A percentile compares a stretch with the other conserved stretches of the same genome.
These are phyloP conservation scores for Candida sanyiensis DNA, from an alignment of 805 yeast genomes.

Conservation along the genomic window DNA sequence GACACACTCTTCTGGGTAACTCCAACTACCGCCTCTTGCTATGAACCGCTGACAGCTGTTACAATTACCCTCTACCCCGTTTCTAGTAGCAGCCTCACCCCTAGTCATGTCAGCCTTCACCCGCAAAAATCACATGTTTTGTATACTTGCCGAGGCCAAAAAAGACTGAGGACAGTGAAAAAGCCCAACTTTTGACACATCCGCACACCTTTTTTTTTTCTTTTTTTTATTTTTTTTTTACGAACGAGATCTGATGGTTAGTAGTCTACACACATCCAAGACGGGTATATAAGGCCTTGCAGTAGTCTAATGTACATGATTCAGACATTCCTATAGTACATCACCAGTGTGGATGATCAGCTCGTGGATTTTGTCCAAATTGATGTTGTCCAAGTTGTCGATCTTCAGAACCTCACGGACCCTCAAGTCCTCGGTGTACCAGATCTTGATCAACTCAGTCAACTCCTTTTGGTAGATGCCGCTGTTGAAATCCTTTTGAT, in stretches of 20 bases:
- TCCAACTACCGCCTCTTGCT: no score
- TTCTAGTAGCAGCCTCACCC: no score
- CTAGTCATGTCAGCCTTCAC: no score
- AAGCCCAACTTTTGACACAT: background rate
- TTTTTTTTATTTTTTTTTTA: no score
- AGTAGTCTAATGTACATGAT: slow-evolving; percentile 1
- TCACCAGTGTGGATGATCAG: slow-evolving; percentile 11
- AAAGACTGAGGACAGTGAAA: no score
- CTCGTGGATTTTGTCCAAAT: slow-evolving; percentile 11
- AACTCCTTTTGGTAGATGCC: slow-evolving; percentile 52
- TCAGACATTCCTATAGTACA: no score
- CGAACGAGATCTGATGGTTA: no score
- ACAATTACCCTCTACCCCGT: no score
- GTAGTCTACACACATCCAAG: no score
- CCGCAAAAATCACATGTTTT: background rate
- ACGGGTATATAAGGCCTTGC: no score
- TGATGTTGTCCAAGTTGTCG: slow-evolving; percentile 35
- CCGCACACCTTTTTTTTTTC: background rate
- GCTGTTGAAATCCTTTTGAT: slow-evolving; percentile 48
- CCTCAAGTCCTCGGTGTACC: slow-evolving; percentile 63
- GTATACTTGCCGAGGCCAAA: background rate
- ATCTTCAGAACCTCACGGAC: slow-evolving; percentile 42
- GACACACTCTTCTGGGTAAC: no score
- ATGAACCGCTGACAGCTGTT: no score
- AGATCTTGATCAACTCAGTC: slow-evolving; percentile 54